Evolutionary conservation across 257 asterid species (phyloP), one percentile per base, ranked within the genome.

Genomic region (Solanum medicagineum): DNA sequence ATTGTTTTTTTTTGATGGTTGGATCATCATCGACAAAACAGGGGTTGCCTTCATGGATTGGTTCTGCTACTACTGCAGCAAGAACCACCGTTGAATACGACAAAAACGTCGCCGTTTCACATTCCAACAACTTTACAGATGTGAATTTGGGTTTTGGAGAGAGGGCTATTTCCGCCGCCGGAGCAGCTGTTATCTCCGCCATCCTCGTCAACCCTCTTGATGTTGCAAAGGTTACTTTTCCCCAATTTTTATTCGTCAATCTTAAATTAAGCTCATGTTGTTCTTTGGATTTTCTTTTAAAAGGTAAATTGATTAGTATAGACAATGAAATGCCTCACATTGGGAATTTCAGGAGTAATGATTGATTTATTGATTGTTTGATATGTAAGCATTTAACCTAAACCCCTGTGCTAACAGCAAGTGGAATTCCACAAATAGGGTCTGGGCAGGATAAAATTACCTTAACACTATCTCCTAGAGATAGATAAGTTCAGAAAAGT

Each of bases 161-260:
- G 83, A 91, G 98, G 88, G 95, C 98, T 8, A 81, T 91, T 51
- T 89, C 98, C 44, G 98, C 98, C 70, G 98, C 93, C 69, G 98
- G 94, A 36, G 94, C 98, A 82, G 98, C 98, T 73, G 87, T 94
- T 81, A 85, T 93, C 82, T 93, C 98, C 68, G 96, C 97, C 44
- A 83, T 94, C 85, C 82, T 96, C 80, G 95, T 93, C 80, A 94
- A 96, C 89, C 99, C 98, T 83, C 98, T 95, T 54, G 98, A 95
- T 86, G 97, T 95, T 60, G 95, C 93, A 56, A 93, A 93, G 97
- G 98, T 90, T 36, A 49, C 26, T 17, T 12, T 19, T 1, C 1
- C 5, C 19, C 60, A 47, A 47, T 45, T 1, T 9, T 5, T 7
- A n/a, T 10, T 75, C 3, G 22, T 71, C 40, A 7, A 71, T 6